Evolutionary conservation across 129 eudicot genomes (phyloP), one percentile per base, ranked within the genome.

Genomic region (Oenanthe sinensis): DNA sequence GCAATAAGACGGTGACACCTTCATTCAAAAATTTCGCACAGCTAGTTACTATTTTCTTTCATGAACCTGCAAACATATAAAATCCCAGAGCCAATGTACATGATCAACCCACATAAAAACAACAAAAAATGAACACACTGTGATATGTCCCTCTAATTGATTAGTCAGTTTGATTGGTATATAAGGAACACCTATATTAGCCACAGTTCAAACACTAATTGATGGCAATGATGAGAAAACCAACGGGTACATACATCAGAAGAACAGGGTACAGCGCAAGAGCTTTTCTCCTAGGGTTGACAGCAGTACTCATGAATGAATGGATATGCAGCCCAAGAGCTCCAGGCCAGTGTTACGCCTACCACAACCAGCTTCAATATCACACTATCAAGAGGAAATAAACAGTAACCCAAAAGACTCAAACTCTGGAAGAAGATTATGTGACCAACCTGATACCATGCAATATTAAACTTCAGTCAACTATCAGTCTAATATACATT

Each of bases 311-410:
- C 87, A 94, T 94, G 90, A 94, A 94, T 94, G 90, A 94, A 94
- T 2, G 98, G 97, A 79, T 94, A 94, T 14, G 98, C 98, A 19
- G 98, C 97, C 98, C 98, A 94, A 19, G 96, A 88, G 81, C 98
- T 94, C 98, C 98, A 94, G 5, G 97, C 93, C 82, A 94, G 82
- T 30, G 92, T 84, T 70, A 94, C 86, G 39, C 85, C 88, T 22
- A 94, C 98, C 73, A 94, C 97, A 33, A 89, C 90, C 71, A 91
- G 77, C 84, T 94, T 91, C 65, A 94, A 17, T n/a, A 94, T 78
- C 30, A 89, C 93, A 50, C 86, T 91, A 85, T 89, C 96, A 45
- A 94, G 83, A 11, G 98, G 98, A 87, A 94, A 91, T 39, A 94
- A 82, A 80, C 98, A 94, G 92, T 94, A 94, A 65, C 98, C 98